Evolutionary conservation across 768 basidiomycete species (phyloP).

Genomic region (Stropharia rugosoannulata): DNA sequence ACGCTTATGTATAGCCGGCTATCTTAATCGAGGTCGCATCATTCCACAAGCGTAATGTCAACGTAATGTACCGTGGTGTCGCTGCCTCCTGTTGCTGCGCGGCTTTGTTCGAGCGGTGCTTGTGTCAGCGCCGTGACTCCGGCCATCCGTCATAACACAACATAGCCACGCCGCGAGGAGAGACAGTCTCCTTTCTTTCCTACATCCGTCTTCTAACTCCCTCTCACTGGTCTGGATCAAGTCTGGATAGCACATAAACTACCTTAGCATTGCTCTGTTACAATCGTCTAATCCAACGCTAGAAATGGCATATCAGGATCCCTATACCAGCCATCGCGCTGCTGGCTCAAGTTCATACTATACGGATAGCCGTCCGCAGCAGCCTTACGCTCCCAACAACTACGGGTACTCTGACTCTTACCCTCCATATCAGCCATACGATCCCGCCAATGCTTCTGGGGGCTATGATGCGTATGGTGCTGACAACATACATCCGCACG

Average conservation of each 20-base stretch:
- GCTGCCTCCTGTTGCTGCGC: constrained; percentile 5
- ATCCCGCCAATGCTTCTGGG: constrained; percentile 38
- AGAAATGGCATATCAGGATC: constrained; percentile 54
- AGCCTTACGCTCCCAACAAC: constrained; percentile 29
- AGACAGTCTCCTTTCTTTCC: constrained; percentile 8
- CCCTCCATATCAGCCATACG: constrained; percentile 52
- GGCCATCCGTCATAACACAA: constrained; percentile 7
- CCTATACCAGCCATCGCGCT: constrained; percentile 39
- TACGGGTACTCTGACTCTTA: constrained; percentile 49
- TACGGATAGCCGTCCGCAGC: constrained; percentile 24
- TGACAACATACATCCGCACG: constrained; percentile 25
- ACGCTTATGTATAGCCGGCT: too few relatives aligned
- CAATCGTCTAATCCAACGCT: neutral
- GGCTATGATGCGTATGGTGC: constrained; percentile 30
- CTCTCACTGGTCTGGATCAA: neutral
- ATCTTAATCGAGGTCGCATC: too few relatives aligned
- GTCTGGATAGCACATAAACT: neutral
- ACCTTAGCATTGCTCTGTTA: neutral
- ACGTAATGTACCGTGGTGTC: neutral
- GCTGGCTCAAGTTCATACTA: constrained; percentile 16
- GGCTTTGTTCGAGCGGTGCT: constrained; percentile 2
- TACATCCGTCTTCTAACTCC: neutral
- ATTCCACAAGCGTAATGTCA: too few relatives aligned
- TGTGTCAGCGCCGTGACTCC: neutral
- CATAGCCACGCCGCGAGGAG: constrained; percentile 13